Base-by-base conservation (phyloP, 345 rosid species). In the Aurinia saxatilis region DNA sequence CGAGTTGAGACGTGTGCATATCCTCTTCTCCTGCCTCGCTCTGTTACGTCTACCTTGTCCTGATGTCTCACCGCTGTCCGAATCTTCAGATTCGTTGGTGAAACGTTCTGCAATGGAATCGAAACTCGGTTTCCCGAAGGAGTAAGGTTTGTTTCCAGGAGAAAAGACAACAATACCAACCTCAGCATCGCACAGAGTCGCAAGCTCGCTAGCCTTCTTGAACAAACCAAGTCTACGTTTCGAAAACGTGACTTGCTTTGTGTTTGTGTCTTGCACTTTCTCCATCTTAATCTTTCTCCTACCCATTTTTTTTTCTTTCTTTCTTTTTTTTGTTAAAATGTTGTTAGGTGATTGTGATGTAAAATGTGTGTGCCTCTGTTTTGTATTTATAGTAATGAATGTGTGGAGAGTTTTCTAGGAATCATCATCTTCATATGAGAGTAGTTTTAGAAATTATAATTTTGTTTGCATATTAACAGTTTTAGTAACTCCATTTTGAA, bases 141-240 rank as follows among this genome's bases (percentile, higher is more conserved):
- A 46, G n/a, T 48, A 79, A 14, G 79, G 71, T 57, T 67, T 77
- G 57, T 79, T 72, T 1, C 68, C 57, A 0, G 79, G 79, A 9
- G 79, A 80, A 45, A 71, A 77, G 21, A 77, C 75, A 23, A 53
- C 59, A 6, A 80, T 44, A 18, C 63, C 79, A 9, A 71, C 48
- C 58, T 80, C 57, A 0, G 72, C 79, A 14, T 75, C 65, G 33
- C 70, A 73, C 8, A 74, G 46, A 18, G 76, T 72, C 3, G 71
- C 73, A 1, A 80, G 47, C 63, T 79, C 83, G 5, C 64, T 71
- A 5, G 79, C 81, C 14, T 73, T 77, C 52, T 79, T 79, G 60
- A 71, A 66, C 48, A 79, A 37, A 11, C 77, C 79, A 8, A 57
- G 15, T 10, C 73, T 70, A 10, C 79, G 79, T 47, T 77, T 79